Percentiles rank a stretch among this genome's conserved stretches.
Conservation (phyloP, 2,329 filamentous ascomycete species). For the Phialemonium atrogriseum region DNA sequence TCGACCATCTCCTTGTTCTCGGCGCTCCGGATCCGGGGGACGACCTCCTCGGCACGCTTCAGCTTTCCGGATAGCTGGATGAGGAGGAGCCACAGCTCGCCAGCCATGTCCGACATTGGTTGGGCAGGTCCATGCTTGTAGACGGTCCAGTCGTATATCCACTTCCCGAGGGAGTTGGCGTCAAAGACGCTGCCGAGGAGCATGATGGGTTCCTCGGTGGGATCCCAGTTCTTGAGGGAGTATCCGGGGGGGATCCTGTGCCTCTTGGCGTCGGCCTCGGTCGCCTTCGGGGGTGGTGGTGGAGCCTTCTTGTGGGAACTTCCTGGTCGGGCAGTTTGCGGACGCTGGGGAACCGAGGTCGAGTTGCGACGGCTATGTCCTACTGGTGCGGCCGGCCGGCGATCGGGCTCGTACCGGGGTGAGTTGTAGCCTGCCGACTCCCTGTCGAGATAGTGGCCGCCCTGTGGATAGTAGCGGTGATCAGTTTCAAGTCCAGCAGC, state of each 20-base stretch:
- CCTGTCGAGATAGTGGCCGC: slow-evolving; percentile 28
- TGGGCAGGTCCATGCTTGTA: slow-evolving; percentile 76
- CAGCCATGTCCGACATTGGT: slow-evolving; percentile 83
- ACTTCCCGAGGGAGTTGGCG: slow-evolving; percentile 94
- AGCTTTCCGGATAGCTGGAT: slow-evolving; percentile 93
- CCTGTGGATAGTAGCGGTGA: slow-evolving; percentile 49
- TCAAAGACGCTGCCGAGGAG: slow-evolving; percentile 94
- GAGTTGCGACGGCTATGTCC: slow-evolving; percentile 37
- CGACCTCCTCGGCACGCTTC: slow-evolving; percentile 76
- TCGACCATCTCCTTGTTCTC: slow-evolving; percentile 76
- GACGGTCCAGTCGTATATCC: slow-evolving; percentile 99
- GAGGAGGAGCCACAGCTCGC: slow-evolving; percentile 88
- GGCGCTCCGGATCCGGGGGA: slow-evolving; percentile 60
- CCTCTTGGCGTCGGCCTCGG: slow-evolving; percentile 49
- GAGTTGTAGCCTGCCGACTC: slow-evolving; percentile 31
- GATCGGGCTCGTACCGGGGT: slow-evolving; percentile 31
- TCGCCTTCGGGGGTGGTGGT: slow-evolving; percentile 37
- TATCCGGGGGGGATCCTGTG: slow-evolving; percentile 82
- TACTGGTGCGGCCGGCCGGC: slow-evolving; percentile 30
- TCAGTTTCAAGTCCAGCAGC: slow-evolving; percentile 51
- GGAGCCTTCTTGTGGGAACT: slow-evolving; percentile 31
- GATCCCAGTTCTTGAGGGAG: slow-evolving; percentile 98
- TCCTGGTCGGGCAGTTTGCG: slow-evolving; percentile 42
- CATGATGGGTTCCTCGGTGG: slow-evolving; percentile 85
- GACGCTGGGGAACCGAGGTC: slow-evolving; percentile 40